A percentile compares a stretch with the other conserved stretches of the same genome.
Conservation (phyloP, 768 basidiomycete species). For the Suillus weaverae region DNA sequence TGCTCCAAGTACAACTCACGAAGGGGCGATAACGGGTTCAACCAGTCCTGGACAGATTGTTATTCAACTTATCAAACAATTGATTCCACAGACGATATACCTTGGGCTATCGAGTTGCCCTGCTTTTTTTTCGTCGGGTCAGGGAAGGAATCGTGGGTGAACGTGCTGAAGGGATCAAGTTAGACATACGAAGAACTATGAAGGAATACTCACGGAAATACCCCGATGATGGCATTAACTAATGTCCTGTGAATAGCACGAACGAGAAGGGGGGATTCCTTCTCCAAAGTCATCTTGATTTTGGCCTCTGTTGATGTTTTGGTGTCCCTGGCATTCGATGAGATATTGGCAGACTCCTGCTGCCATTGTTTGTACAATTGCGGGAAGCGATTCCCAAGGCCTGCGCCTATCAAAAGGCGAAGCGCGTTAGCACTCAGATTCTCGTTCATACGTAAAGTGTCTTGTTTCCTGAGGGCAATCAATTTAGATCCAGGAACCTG, state of each 20-base stretch:
- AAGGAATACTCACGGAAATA: conserved; percentile 17
- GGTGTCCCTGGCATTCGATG: neutral
- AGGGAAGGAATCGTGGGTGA: conserved; percentile 17
- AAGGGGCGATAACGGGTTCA: neutral
- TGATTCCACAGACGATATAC: neutral
- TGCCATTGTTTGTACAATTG: conserved; percentile 25
- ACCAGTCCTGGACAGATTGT: conserved; percentile 10
- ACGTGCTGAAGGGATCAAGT: conserved; percentile 5
- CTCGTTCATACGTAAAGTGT: conserved; percentile 24
- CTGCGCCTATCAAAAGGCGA: conserved; percentile 25
- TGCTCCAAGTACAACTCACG: neutral
- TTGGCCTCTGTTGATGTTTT: neutral
- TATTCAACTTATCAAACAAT: neutral
- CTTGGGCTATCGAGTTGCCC: neutral
- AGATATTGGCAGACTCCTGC: conserved; percentile 10
- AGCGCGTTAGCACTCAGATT: conserved; percentile 27
- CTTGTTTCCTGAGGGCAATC: conserved; percentile 17
- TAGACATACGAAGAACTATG: neutral
- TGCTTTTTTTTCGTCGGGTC: neutral
- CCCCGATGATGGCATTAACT: conserved; percentile 26
- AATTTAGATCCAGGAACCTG: neutral
- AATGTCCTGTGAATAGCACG: conserved; percentile 14
- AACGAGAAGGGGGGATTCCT: conserved; percentile 9
- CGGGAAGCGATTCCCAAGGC: conserved; percentile 29
- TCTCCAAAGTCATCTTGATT: neutral